A percentile compares a stretch with the other conserved stretches of the same genome.
These are phyloP conservation scores for Pleurotus salmoneostramineus DNA, from an alignment of 768 basidiomycete genomes.

Conservation along the genomic window DNA sequence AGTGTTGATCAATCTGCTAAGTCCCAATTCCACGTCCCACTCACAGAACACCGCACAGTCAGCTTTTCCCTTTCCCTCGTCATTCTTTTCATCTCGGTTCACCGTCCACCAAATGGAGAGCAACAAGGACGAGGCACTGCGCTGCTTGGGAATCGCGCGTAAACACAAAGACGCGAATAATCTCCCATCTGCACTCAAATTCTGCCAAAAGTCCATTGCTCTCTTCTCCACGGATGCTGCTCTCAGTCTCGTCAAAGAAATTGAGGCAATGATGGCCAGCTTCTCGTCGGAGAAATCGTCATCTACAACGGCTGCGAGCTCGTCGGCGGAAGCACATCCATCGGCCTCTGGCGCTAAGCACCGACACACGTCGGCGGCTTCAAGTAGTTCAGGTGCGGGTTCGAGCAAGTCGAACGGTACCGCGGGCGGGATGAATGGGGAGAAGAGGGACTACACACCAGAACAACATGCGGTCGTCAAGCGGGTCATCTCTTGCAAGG, in stretches of 20 bases:
- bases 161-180: slow-evolving; percentile 72
- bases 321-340: slow-evolving; percentile 64
- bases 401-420: slow-evolving; percentile 36
- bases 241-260: slow-evolving; percentile 55
- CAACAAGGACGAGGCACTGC: slow-evolving; percentile 87
- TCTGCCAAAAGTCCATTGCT: slow-evolving; percentile 83
- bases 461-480: slow-evolving; percentile 84
- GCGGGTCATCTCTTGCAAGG: slow-evolving; percentile 80
- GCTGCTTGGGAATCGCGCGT: slow-evolving; percentile 77
- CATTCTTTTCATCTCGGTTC: neutral
- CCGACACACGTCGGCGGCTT: slow-evolving; percentile 37
- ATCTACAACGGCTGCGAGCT: slow-evolving; percentile 29
- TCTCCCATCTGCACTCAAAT: slow-evolving; percentile 75
- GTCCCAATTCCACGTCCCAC: slow-evolving; percentile 7
- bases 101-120: slow-evolving; percentile 52
- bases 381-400: slow-evolving; percentile 16
- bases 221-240: slow-evolving; percentile 82
- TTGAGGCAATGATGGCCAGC: slow-evolving; percentile 45
- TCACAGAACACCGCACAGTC: neutral
- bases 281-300: slow-evolving; percentile 36
- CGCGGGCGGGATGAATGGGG: slow-evolving; percentile 58
- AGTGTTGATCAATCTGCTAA: neutral
- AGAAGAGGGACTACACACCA: slow-evolving; percentile 83
- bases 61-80: slow-evolving; percentile 1
- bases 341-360: slow-evolving; percentile 73